Conservation (phyloP, 768 basidiomycete genomes). For the Lyophyllum shimeji region DNA sequence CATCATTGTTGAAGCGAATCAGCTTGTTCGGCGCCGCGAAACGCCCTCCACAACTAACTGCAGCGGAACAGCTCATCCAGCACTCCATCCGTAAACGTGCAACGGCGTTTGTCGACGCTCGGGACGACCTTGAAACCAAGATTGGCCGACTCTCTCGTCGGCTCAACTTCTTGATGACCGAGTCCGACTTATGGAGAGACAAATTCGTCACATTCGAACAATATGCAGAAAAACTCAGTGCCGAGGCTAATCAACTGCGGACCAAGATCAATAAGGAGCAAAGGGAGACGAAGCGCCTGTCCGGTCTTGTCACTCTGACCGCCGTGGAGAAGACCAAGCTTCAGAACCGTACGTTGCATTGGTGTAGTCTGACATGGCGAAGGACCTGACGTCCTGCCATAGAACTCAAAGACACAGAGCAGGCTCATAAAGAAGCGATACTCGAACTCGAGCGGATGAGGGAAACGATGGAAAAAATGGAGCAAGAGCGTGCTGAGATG, state of each 20-base stretch:
- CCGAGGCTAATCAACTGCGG: slow-evolving; percentile 82
- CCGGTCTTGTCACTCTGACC: slow-evolving; percentile 74
- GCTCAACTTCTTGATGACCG: slow-evolving; percentile 90
- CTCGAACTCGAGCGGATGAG: slow-evolving; percentile 84
- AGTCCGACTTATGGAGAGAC: slow-evolving; percentile 87
- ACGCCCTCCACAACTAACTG: slow-evolving; percentile 69
- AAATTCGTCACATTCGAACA: slow-evolving; percentile 94
- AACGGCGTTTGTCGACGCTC: slow-evolving; percentile 91
- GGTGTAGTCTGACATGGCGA: not conserved
- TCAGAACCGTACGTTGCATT: slow-evolving; percentile 62
- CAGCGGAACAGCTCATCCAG: slow-evolving; percentile 84
- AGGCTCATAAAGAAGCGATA: slow-evolving; percentile 76
- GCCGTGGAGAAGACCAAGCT: slow-evolving; percentile 77
- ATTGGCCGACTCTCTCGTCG: slow-evolving; percentile 83
- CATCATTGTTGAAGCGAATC: slow-evolving; percentile 83
- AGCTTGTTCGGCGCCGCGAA: slow-evolving; percentile 71
- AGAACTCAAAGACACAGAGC: slow-evolving; percentile 85
- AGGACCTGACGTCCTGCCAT: slow-evolving; percentile 11
- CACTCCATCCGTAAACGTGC: slow-evolving; percentile 89
- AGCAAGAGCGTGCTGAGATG: slow-evolving; percentile 84
- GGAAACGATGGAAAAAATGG: slow-evolving; percentile 84
- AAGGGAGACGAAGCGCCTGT: slow-evolving; percentile 81
- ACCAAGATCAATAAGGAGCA: slow-evolving; percentile 91
- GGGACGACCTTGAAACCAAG: slow-evolving; percentile 93
- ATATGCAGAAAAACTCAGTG: slow-evolving; percentile 88